Base-by-base conservation (phyloP, 2,329 filamentous ascomycete genomes). In the Aspergillus hortae region DNA sequence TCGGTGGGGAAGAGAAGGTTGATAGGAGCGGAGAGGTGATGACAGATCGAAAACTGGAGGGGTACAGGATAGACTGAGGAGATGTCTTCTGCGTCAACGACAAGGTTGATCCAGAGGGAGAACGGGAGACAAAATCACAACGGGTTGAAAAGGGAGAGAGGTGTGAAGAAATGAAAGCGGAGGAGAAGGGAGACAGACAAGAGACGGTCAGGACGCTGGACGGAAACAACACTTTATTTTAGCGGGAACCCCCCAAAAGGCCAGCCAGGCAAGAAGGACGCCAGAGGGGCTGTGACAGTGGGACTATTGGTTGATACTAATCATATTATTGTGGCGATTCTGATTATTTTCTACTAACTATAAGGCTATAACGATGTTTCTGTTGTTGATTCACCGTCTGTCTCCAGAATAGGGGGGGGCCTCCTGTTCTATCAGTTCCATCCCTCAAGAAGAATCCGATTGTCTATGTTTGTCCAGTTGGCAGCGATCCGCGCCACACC, bases 121-220 rank as follows among this genome's bases (percentile, higher is more conserved):
- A 49, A 53, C n/a, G 27, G 17, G 32, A 32, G 27, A 35, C 25
- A 30, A 43, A 51, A 11, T 30, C 27, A 30, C 27, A 30, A 30
- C 27, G 6, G 48, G 21, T 40, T 44, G 47, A 32, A 48, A 23
- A 54, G 35, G 44, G 40, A 42, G 46, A 30, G 27, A 23, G 23
- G 23, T 23, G 40, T 14, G 51, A 51, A 56, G 46, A 50, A 49
- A 27, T 35, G 21, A 47, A 49, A 17, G 35, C 43, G 50, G 21
- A 52, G 40, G 23, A 32, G 44, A 53, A 49, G 32, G 38, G 33
- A 23, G 23, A 23, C 23, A 23, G 45, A 44, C 42, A 23, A 44
- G 47, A 48, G 48, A 54, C 51, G 54, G 54, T 56, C 48, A 51
- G 40, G 30, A 32, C 25, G 19, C 33, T 21, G 45, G 54, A 51